These are phyloP conservation scores for Scheffersomyces amazonensis DNA, from an alignment of 805 yeast genomes.

Conservation along the genomic window DNA sequence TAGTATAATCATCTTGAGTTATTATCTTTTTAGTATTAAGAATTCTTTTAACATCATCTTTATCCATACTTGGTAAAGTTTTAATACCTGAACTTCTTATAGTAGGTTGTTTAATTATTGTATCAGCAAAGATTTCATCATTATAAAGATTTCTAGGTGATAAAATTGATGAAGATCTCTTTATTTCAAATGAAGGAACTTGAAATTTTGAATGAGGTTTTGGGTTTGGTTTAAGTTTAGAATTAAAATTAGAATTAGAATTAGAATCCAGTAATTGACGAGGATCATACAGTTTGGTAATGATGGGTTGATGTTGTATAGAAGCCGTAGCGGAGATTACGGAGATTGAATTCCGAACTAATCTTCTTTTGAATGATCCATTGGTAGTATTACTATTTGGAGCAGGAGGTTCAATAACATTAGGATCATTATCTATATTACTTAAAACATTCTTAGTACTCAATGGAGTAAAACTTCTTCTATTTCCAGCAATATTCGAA, in stretches of 20 bases:
- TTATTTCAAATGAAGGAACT: slow-evolving; percentile 43
- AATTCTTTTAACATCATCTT: slow-evolving; percentile 41
- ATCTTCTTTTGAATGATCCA: background rate
- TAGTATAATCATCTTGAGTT: slow-evolving; percentile 38
- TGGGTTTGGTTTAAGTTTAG: too few species aligned
- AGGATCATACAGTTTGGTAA: background rate
- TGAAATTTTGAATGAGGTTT: slow-evolving; percentile 27
- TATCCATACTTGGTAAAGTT: slow-evolving; percentile 48
- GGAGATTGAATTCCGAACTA: background rate
- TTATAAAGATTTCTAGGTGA: slow-evolving; percentile 37
- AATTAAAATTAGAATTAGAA: background rate
- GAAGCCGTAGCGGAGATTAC: background rate
- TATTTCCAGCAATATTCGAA: slow-evolving; percentile 14
- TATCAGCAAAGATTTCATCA: slow-evolving; percentile 25
- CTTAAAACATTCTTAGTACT: slow-evolving; percentile 28
- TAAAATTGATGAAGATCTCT: slow-evolving; percentile 29
- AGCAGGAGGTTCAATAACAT: slow-evolving; percentile 13
- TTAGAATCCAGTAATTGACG: background rate
- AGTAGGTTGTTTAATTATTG: slow-evolving; percentile 23
- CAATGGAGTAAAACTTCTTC: slow-evolving; percentile 22
- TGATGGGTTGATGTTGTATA: background rate
- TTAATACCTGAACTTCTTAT: slow-evolving; percentile 45
- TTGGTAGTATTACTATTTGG: slow-evolving; percentile 1
- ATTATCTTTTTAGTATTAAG: slow-evolving; percentile 35
- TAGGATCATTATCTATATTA: slow-evolving; percentile 17